Base-by-base conservation (phyloP, 75 land plant genomes). In the Pseudotsuga menziesii region DNA sequence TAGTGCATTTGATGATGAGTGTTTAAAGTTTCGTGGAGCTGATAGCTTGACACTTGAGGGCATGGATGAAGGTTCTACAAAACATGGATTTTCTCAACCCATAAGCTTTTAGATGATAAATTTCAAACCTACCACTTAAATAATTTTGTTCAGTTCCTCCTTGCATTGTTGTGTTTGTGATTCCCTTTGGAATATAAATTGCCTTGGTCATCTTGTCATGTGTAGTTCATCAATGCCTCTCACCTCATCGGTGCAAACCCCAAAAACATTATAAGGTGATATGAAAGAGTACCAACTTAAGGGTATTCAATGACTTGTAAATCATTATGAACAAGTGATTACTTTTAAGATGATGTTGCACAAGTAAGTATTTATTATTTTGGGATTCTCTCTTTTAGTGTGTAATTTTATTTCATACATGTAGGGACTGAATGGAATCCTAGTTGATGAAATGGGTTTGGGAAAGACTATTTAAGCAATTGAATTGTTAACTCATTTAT, bases 371-470 rank as follows among this genome's bases (percentile, higher is more conserved):
- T 72, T 17, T 32, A 29, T 36, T 29, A 19, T 16, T 75, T 70
- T 15, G 56, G 22, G 27, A 59, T 32, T 36, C 35, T 62, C 41
- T 48, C 63, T 19, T 62, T 20, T 35, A 27, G 15, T 23, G 60
- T 8, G 41, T 69, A 55, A 69, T 13, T 25, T 48, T 73, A 4
- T 74, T 52, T 48, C 16, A 16, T 36, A 70, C 27, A 74, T 57
- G 61, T 81, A 96, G 98, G 99, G 99, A 58, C 78, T 97, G 76
- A 97, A 97, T 87, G 99, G 99, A 13, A 97, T 97, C 60, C 90
- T 97, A 82, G 99, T 98, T 59, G 99, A 97, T 85, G 99, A 97
- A 81, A 97, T 97, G 99, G 99, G 99, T 14, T 82, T 97, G 55
- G 99, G 99, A 57, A 97, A 97, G 81, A 97, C 99, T 17, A 94